A percentile compares a stretch with the other conserved stretches of the same genome.
phyloP scores from a whole-genome alignment of 441 rosid species.

The Erodium moschatum region DNA sequence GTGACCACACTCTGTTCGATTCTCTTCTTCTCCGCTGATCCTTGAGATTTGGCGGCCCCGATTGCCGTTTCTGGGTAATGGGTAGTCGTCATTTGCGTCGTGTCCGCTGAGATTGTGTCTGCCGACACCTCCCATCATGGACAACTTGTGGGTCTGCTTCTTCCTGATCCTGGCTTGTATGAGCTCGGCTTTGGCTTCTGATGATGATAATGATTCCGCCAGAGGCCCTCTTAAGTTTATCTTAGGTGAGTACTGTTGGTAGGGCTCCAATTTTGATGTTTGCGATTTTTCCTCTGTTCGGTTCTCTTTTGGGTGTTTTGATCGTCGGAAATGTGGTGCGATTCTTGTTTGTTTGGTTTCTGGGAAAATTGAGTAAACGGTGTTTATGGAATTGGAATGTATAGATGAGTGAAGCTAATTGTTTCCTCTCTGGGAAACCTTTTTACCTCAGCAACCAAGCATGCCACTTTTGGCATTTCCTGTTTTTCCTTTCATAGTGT shows the following conservation, averaged over 20 bases:
- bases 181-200: not conserved
- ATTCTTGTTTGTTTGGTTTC: not conserved
- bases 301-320: not conserved
- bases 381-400: not conserved
- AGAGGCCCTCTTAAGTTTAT: conserved; percentile 4
- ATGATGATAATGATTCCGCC: not conserved
- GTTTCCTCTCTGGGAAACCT: not conserved
- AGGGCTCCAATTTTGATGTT: not conserved
- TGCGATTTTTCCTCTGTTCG: not conserved
- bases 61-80: not conserved
- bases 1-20: too few species aligned
- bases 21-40: too few species aligned
- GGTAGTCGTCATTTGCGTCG: not conserved
- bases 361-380: not conserved
- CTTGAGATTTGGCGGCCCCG: too few species aligned
- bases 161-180: not conserved
- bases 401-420: not conserved
- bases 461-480: not conserved
- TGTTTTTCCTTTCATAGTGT: not conserved
- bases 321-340: not conserved
- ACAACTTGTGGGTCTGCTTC: not conserved
- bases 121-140: not conserved
- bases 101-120: too few species aligned
- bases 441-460: not conserved
- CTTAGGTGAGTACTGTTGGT: not conserved